Base-by-base conservation (phyloP, 2,329 filamentous ascomycete species). In the Fusarium torulosum region DNA sequence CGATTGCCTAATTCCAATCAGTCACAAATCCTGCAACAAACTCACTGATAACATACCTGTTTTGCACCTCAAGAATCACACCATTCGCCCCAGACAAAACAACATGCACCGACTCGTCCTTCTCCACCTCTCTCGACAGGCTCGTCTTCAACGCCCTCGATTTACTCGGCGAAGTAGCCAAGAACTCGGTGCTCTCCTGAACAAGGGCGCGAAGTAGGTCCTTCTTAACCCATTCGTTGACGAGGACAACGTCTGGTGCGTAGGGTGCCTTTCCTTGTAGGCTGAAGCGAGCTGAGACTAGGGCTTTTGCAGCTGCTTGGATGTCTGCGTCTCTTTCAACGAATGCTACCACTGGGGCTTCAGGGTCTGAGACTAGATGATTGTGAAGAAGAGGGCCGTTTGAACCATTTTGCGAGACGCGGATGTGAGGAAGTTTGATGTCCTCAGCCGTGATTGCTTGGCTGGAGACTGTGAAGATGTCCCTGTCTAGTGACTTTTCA, bases 141-240 rank as follows among this genome's bases (percentile, higher is more conserved):
- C 25, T 41, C 0, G 60, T 51, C 0, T 62, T 68, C 0, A 10
- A 19, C 0, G 6, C 4, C 2, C 51, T 53, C 0, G n/a, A 11
- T 1, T 53, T 54, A 1, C 27, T 21, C 1, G 38, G 31, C 0
- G 64, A 29, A 0, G 33, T 50, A 0, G 60, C 37, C 0, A 66
- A 7, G 0, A 66, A 58, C 3, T 66, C 55, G 1, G 66, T 69
- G 5, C 52, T 66, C 7, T 68, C 55, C 6, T 66, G 66, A 0
- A 69, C 55, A 1, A 68, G 60, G 2, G 66, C 59, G 0, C 63
- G 38, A 4, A 70, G n/a, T 5, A 72, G 25, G 6, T 72, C 70
- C 13, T 68, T 72, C 42, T 71, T 72, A 5, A 71, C 65, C 55
- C 60, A 72, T 17, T 72, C 70, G 4, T 72, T 72, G 1, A 72